Conservation (phyloP, 2,329 filamentous ascomycete genomes). For the Penicillium sp. region DNA sequence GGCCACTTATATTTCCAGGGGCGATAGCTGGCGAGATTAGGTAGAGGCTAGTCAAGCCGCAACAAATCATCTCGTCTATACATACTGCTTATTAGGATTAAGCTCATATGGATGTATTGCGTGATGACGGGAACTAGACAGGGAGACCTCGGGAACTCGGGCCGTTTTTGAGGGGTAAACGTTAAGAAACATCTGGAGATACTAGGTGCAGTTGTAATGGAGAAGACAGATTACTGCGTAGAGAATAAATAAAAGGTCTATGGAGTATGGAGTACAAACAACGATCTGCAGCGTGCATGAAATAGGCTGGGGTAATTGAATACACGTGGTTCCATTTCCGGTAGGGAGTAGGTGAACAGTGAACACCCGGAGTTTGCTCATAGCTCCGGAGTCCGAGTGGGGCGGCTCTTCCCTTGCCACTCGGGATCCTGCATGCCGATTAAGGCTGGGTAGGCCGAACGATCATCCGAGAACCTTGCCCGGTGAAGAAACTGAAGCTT, state of each 20-base stretch:
- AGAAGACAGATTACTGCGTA: too few species aligned
- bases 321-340: background rate
- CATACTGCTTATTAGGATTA: conserved; percentile 1
- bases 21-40: too few species aligned
- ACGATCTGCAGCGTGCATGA: too few species aligned
- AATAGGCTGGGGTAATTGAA: background rate
- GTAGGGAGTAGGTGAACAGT: background rate
- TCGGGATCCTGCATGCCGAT: conserved; percentile 1
- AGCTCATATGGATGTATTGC: conserved; percentile 1
- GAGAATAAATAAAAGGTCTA: too few species aligned
- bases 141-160: background rate
- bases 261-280: too few species aligned
- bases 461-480: background rate
- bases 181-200: background rate
- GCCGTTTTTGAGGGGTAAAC: background rate
- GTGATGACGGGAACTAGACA: too few species aligned
- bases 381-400: background rate
- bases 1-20: too few species aligned
- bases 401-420: conserved; percentile 3
- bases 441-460: background rate
- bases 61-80: background rate
- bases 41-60: too few species aligned
- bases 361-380: conserved; percentile 1
- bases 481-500: background rate
- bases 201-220: background rate